Base-by-base conservation (phyloP, 1,284 basidiomycete species). In the Ceratobasidium papillatum region DNA sequence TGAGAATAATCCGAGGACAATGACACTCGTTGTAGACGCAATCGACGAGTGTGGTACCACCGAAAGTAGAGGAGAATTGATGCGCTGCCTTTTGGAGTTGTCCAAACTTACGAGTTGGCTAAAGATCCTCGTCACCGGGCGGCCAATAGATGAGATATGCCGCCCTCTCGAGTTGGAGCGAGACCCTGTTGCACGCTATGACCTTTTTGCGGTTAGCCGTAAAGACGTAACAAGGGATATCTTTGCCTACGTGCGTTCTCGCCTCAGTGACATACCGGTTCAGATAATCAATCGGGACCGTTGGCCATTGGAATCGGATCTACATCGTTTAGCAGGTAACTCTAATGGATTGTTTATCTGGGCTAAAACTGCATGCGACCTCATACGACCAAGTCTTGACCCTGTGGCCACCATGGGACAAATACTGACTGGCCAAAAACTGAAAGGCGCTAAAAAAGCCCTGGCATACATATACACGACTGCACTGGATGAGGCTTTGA, bases 311-410 rank as follows among this genome's bases (percentile, higher is more conserved):
- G 43, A 63, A 14, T 4, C 11, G 12, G 43, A 47, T 36, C 4
- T 58, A 14, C 11, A 47, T 8, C 11, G 30, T 47, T 27, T 75
- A 17, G 47, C 72, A 14, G 32, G 14, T 14, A 38, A 58, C 5
- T 64, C 75, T 9, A 58, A 63, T 27, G 62, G 45, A 1, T 54
- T 76, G 17, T 76, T 76, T 52, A 74, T 76, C 25, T 62, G 61
- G 38, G 73, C 75, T 5, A 27, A 45, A 11, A 74, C 73, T 2
- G 59, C 65, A 3, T 69, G 66, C 66, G 58, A 58, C 51, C 27
- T 69, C 11, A 69, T 74, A 30, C 30, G 12, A 14, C 43, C 54
- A 27, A 52, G 58, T 19, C 19, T 52, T n/a, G 49, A 72, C 17
- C 75, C 72, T 25, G 45, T 63, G 12, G 8, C 22, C 3, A 36